Conservation (phyloP, 352 stramenopile genomes). For the Peronospora farinosa region DNA sequence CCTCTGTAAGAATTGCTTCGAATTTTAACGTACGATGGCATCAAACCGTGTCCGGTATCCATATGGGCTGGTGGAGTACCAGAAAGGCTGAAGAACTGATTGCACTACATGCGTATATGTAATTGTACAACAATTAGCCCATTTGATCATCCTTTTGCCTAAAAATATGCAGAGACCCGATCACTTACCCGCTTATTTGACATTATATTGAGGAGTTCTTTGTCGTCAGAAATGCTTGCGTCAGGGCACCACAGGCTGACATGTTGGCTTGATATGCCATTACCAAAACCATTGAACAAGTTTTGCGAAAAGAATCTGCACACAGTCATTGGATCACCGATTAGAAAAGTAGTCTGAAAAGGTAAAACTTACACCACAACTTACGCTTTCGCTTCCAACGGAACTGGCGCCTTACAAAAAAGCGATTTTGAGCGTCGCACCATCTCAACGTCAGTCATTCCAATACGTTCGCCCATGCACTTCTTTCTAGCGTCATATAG, state of each 20-base stretch:
- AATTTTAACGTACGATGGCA: conserved; percentile 9
- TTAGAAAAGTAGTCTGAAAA: conserved; percentile 1
- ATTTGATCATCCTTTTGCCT: neutral
- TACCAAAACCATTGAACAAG: conserved; percentile 25
- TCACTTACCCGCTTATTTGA: conserved; percentile 20
- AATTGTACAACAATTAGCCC: conserved; percentile 4
- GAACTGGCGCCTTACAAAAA: conserved; percentile 33
- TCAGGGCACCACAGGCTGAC: conserved; percentile 28
- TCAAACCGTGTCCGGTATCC: conserved; percentile 2
- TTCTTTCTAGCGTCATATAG: conserved; percentile 12
- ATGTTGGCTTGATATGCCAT: conserved; percentile 25
- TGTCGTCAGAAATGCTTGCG: conserved; percentile 2
- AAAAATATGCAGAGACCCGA: neutral
- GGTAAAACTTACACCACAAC: neutral
- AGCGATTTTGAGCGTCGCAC: conserved; percentile 29
- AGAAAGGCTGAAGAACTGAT: conserved; percentile 24
- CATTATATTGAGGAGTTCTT: conserved; percentile 13
- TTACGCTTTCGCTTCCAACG: conserved; percentile 34
- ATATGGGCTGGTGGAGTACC: neutral
- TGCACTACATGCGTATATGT: conserved; percentile 8
- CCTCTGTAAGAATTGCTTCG: neutral
- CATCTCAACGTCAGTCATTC: conserved; percentile 43
- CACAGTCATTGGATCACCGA: neutral
- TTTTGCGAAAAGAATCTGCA: conserved; percentile 23
- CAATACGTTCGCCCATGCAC: conserved; percentile 51